Evolutionary conservation across 345 rosid genomes (phyloP), one percentile per base, ranked within the genome.

Genomic region (Syzygium oleosum): DNA sequence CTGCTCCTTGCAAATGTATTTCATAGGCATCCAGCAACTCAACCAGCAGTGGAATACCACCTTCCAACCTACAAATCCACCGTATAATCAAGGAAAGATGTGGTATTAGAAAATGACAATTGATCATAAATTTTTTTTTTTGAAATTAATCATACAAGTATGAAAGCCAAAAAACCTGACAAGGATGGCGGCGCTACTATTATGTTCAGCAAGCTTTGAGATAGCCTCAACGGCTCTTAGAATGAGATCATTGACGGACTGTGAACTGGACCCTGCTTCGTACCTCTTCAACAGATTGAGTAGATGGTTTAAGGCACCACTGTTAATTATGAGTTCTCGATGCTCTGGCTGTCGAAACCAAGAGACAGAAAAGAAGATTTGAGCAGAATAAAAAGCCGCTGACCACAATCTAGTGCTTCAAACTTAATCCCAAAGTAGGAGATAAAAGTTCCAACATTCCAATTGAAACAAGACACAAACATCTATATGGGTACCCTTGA

Each of bases 31-130:
- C 87, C 16, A 95, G 94, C 90, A 95, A 90, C 88, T 97, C 94
- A 61, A 95, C 98, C 85, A 97, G 95, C 31, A 93, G 95, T 49
- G 94, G 95, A 84, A 97, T 94, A 53, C 95, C 97, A 51, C 95
- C 98, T 88, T 92, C 96, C 91, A 89, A 87, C 91, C 99, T 94
- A 92, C 38, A 84, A 27, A 51, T 84, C 34, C 34, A 51, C 58
- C 2, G 34, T 0, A 61, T 61, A 61, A 27, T 27, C 9, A 61
- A 61, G 68, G 68, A n/a, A 27, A 27, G 68, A 61, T 61, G 31
- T 27, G 68, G 34, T 6, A 61, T 27, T n/a, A 61, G 7, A 5
- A 25, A 61, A n/a, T 43, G 68, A 61, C 34, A 61, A 61, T 27
- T n/a, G 12, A 61, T n/a, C 68, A 61, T 2, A 27, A 43, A 5